These are phyloP conservation scores for Aphanomyces euteiches DNA, from an alignment of 352 stramenopile genomes.

Conservation along the genomic window DNA sequence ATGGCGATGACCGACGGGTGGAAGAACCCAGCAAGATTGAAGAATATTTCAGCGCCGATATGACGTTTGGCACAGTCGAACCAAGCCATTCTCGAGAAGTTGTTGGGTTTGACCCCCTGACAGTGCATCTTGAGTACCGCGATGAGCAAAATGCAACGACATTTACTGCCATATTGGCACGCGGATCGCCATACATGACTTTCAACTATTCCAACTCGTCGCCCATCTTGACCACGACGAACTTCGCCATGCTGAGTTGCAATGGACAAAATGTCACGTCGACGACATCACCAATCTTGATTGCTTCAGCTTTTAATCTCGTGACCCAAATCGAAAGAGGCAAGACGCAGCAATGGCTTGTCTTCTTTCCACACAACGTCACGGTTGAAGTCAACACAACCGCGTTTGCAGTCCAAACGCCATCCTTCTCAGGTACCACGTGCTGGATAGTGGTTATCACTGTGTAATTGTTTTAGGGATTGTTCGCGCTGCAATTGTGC, in stretches of 20 bases:
- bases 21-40: slow-evolving; percentile 53
- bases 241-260: slow-evolving; percentile 40
- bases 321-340: slow-evolving; percentile 16
- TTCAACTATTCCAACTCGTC: slow-evolving; percentile 69
- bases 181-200: slow-evolving; percentile 74
- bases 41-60: slow-evolving; percentile 81
- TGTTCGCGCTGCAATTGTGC: slow-evolving; percentile 57
- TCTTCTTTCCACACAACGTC: slow-evolving; percentile 21
- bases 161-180: slow-evolving; percentile 43
- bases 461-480: slow-evolving; percentile 23
- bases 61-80: slow-evolving; percentile 63
- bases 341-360: slow-evolving; percentile 15
- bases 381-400: slow-evolving; percentile 12
- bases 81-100: slow-evolving; percentile 65
- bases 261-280: slow-evolving; percentile 49
- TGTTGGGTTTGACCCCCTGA: slow-evolving; percentile 61
- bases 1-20: slow-evolving; percentile 71
- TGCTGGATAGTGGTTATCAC: neutral
- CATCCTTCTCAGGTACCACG: slow-evolving; percentile 35
- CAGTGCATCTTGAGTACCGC: slow-evolving; percentile 59
- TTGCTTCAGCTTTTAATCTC: neutral
- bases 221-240: slow-evolving; percentile 37
- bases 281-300: slow-evolving; percentile 27
- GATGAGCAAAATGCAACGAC: slow-evolving; percentile 37
- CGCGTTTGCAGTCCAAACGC: neutral